phyloP scores from a whole-genome alignment of 1,284 basidiomycete species.

The Veloporphyrellus conicus region DNA sequence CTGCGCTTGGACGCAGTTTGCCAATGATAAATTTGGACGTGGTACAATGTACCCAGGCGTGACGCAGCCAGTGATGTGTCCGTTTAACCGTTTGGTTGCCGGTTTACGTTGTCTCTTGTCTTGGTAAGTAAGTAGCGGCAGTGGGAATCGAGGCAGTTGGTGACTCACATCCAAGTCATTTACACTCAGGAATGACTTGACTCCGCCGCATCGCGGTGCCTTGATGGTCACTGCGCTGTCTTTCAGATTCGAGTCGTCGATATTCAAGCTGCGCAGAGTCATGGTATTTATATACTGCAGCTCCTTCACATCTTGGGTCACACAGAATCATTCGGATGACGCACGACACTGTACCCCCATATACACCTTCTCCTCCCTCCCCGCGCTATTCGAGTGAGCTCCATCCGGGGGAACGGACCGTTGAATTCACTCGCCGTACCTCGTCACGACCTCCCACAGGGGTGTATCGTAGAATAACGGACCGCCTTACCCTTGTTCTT shows the following conservation, averaged over 20 bases:
- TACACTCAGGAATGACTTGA: background rate
- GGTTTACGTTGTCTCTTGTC: background rate
- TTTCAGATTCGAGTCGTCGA: background rate
- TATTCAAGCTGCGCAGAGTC: no score
- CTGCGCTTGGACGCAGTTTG: background rate
- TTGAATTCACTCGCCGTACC: conserved; percentile 16
- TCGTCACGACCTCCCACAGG: conserved; percentile 11
- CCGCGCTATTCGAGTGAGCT: conserved; percentile 26
- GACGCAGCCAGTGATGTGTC: no score
- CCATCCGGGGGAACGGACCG: conserved; percentile 26
- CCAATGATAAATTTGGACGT: background rate
- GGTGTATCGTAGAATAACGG: conserved; percentile 33
- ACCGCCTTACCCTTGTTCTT: conserved; percentile 25
- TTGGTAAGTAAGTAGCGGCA: background rate
- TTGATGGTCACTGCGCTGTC: background rate
- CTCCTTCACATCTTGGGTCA: no score
- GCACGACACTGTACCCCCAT: conserved; percentile 15
- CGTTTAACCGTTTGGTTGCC: background rate
- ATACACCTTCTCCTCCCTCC: conserved; percentile 24
- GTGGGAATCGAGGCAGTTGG: background rate
- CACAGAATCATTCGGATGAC: no score
- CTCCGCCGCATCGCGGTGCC: background rate
- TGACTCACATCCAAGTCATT: background rate
- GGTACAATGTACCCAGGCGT: no score
- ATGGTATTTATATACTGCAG: conserved; percentile 2